phyloP scores from a whole-genome alignment of 1,284 basidiomycete genomes.

The Puccinia polysora region DNA sequence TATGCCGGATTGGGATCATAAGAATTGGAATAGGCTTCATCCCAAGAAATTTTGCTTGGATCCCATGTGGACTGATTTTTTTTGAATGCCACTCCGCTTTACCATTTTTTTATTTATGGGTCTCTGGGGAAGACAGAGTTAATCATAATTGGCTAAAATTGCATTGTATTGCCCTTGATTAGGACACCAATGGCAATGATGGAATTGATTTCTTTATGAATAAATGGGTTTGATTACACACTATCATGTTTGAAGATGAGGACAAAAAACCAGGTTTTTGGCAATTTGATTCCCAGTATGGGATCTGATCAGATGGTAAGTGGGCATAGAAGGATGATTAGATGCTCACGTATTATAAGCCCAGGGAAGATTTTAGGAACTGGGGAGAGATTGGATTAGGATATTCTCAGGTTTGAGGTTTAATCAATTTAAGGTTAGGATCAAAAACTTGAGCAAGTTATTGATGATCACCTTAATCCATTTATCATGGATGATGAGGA shows the following conservation, averaged over 20 bases:
- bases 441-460: conserved; percentile 2
- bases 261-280: neutral
- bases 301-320: neutral
- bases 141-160: conserved; percentile 67
- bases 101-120: neutral
- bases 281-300: neutral
- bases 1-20: neutral
- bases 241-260: neutral
- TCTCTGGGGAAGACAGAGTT: neutral
- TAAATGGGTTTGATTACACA: conserved; percentile 1
- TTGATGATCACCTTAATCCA: conserved; percentile 33
- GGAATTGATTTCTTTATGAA: conserved; percentile 62
- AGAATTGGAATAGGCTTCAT: neutral
- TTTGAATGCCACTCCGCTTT: neutral
- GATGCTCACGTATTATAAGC: conserved; percentile 23
- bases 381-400: conserved; percentile 16
- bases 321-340: neutral
- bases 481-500: conserved; percentile 31
- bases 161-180: conserved; percentile 96
- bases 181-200: conserved; percentile 94
- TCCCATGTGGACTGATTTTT: neutral
- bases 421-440: conserved; percentile 4
- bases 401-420: conserved; percentile 24
- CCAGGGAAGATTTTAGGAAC: conserved; percentile 36
- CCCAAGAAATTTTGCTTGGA: neutral